A percentile compares a stretch with the other conserved stretches of the same genome.
Evolutionary conservation across 2,329 filamentous ascomycete genomes (phyloP).

Genomic region (Paecilomyces sp.): DNA sequence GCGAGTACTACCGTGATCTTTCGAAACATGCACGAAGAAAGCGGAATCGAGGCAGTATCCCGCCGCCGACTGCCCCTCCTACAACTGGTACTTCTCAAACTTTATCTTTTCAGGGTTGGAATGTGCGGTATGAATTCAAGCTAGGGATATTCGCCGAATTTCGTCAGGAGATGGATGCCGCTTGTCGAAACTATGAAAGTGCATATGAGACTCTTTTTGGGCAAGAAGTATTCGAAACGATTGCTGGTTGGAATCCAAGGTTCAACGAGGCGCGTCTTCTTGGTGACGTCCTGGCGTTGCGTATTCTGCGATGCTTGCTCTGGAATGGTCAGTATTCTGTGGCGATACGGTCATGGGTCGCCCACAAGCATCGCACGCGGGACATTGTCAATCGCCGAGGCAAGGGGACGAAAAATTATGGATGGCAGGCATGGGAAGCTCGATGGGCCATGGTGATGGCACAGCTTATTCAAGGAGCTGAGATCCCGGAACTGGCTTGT

Average conservation of each 20-base stretch:
- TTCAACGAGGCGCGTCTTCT: conserved; percentile 92
- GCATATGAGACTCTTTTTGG: conserved; percentile 79
- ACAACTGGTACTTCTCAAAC: conserved; percentile 79
- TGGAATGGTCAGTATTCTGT: conserved; percentile 73
- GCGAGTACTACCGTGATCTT: conserved; percentile 90
- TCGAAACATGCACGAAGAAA: conserved; percentile 90
- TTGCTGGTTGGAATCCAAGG: conserved; percentile 80
- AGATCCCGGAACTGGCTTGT: conserved; percentile 39
- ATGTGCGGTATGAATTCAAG: conserved; percentile 92
- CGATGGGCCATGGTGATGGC: conserved; percentile 60
- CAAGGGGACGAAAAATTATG: conserved; percentile 80
- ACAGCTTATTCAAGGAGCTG: conserved; percentile 48
- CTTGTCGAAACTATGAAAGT: conserved; percentile 76
- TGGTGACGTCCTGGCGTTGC: conserved; percentile 72
- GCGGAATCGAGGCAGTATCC: conserved; percentile 68
- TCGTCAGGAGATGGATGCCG: conserved; percentile 83
- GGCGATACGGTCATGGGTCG: conserved; percentile 73
- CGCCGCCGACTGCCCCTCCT: conserved; percentile 74
- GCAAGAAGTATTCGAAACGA: conserved; percentile 76
- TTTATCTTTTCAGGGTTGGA: conserved; percentile 81
- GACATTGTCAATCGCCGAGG: conserved; percentile 77
- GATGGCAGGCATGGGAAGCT: conserved; percentile 90
- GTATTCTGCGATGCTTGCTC: conserved; percentile 73
- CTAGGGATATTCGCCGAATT: conserved; percentile 86
- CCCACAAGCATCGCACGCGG: conserved; percentile 65